Percentiles rank a stretch among this genome's conserved stretches.
These are phyloP conservation scores for Didymella segeticola DNA, from an alignment of 2,329 filamentous ascomycete genomes.

Conservation along the genomic window DNA sequence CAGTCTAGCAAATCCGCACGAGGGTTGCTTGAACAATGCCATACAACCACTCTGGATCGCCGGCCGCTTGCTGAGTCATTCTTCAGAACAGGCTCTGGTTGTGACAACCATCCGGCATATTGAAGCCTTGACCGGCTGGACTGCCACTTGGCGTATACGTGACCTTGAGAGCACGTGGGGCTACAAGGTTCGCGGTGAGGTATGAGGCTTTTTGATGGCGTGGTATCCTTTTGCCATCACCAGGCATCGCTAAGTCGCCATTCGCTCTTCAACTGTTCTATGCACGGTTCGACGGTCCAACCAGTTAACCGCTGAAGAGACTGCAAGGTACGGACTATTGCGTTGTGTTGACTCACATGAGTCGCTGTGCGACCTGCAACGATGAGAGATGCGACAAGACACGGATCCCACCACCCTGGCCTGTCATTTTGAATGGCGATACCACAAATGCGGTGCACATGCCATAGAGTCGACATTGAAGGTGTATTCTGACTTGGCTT, in stretches of 20 bases:
- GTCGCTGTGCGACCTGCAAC: constrained; percentile 57
- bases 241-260: constrained; percentile 31
- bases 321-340: constrained; percentile 51
- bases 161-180: constrained; percentile 55
- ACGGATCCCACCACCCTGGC: constrained; percentile 57
- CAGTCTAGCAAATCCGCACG: constrained; percentile 62
- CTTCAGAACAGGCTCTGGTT: constrained; percentile 50
- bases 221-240: constrained; percentile 8
- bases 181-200: constrained; percentile 25
- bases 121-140: constrained; percentile 62
- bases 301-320: constrained; percentile 52
- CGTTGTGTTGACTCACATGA: constrained; percentile 56
- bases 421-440: constrained; percentile 58
- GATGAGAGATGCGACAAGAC: constrained; percentile 56
- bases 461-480: constrained; percentile 56
- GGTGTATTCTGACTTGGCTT: constrained; percentile 38
- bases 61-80: constrained; percentile 61
- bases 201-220: background rate
- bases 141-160: constrained; percentile 59
- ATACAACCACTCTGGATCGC: constrained; percentile 66
- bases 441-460: constrained; percentile 58
- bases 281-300: constrained; percentile 44
- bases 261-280: constrained; percentile 24
- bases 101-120: constrained; percentile 58
- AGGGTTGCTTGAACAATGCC: constrained; percentile 64